Base-by-base conservation (phyloP, 2,329 filamentous ascomycete species). In the Cercospora citrullina region DNA sequence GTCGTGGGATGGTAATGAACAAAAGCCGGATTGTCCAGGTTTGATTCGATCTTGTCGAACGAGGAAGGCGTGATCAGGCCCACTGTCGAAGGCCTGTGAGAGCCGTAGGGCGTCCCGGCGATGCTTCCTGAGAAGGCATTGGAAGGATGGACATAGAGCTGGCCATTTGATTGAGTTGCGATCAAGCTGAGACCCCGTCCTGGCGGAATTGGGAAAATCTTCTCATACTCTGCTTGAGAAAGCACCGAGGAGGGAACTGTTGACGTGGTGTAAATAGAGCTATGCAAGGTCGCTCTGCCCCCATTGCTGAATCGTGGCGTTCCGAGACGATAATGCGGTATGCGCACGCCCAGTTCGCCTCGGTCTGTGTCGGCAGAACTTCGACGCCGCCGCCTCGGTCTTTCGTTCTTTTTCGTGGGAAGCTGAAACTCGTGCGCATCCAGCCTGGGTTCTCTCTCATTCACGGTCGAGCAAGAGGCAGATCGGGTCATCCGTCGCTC, bases 271-370 rank as follows among this genome's bases (percentile, higher is more conserved):
- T 92, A 92, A 16, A 90, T 89, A n/a, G 94, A 96, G 72, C 89
- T 91, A 69, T 91, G 89, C 71, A 97, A 84, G 70, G 92, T 86
- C 2, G 92, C 89, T 2, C 90, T 93, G 10, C 93, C 93, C 73
- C 87, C 86, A 63, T 87, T 81, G 71, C 90, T 94, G 79, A 97
- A 96, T 67, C 89, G 87, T 18, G 93, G 92, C 1, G 90, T 91
- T 12, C 93, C 94, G 66, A 97, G 83, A 72, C 90, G 89, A 84
- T 94, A 96, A 66, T 91, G 90, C 39, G 94, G 93, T 61, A 97
- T 96, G 16, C 71, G 70, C 45, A 77, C 68, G 63, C 76, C 74
- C 10, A 76, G 69, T 10, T 76, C 69, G 31, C 73, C 74, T 64
- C 61, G 51, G n/a, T 64, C 57, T 7, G 74, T 66, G 31, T 77